Evolutionary conservation across 148 eudicot species (phyloP).

Genomic region (Rhododendron henanense): DNA sequence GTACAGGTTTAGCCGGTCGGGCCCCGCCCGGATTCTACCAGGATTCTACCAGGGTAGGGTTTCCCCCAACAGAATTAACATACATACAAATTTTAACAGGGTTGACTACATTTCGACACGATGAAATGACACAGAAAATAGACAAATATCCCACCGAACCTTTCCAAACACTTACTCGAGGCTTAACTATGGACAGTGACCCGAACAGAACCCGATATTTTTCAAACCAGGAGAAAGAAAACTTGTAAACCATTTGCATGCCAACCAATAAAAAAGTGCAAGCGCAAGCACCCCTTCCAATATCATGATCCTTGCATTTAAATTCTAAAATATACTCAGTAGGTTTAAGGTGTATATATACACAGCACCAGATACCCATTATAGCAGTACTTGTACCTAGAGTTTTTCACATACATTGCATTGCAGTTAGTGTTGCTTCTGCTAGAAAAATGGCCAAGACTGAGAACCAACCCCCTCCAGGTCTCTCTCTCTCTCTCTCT

Average conservation of each 20-base stretch:
- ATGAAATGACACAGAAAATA: too few relatives aligned
- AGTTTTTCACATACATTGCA: background rate
- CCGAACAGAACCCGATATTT: too few relatives aligned
- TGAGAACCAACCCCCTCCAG: slow-evolving; percentile 45
- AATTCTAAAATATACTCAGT: background rate
- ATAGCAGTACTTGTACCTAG: background rate
- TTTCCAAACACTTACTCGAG: too few relatives aligned
- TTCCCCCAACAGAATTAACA: too few relatives aligned
- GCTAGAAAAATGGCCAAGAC: slow-evolving; percentile 18
- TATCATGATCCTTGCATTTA: background rate
- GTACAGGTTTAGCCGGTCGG: background rate
- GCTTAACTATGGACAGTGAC: too few relatives aligned
- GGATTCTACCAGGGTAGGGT: background rate
- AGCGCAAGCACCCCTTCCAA: background rate
- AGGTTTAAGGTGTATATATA: background rate
- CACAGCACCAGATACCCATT: background rate
- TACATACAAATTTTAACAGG: too few relatives aligned
- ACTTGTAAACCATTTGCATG: background rate
- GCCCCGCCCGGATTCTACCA: background rate
- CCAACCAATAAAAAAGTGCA: background rate
- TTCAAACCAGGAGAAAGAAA: background rate
- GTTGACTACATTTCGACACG: too few relatives aligned
- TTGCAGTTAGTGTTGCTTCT: background rate
- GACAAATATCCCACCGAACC: too few relatives aligned
- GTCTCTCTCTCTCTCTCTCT: slow-evolving; percentile 17